Conservation (phyloP, 305 asterid species). For the Stenogyne calaminthoides region DNA sequence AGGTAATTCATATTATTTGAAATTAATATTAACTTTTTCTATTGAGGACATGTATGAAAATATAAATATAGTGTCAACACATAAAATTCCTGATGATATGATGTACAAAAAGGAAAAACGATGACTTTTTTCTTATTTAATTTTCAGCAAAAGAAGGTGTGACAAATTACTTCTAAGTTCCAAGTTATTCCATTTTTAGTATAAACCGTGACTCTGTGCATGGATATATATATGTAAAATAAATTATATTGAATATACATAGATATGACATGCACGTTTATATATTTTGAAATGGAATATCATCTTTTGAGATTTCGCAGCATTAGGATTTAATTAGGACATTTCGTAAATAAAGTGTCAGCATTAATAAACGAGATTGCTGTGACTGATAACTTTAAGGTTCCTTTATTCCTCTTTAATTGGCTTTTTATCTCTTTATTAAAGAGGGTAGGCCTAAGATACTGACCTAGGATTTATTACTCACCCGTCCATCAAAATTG, state of each 20-base stretch:
- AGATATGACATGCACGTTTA: conserved; percentile 14
- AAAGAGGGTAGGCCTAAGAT: conserved; percentile 33
- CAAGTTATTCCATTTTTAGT: background rate
- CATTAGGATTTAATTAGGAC: background rate
- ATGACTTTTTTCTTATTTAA: too few relatives aligned
- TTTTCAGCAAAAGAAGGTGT: background rate
- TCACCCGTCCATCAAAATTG: too few relatives aligned
- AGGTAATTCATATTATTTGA: too few relatives aligned
- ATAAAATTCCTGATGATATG: too few relatives aligned
- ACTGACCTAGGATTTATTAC: background rate
- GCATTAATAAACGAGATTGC: conserved; percentile 6
- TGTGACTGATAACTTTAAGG: conserved; percentile 19
- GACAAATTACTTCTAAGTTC: background rate
- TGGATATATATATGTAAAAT: background rate
- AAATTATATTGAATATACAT: background rate
- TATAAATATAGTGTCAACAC: background rate
- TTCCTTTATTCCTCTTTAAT: conserved; percentile 22
- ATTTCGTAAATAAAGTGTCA: conserved; percentile 14
- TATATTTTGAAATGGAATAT: conserved; percentile 18
- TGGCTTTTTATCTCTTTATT: conserved; percentile 9
- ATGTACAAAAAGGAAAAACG: too few relatives aligned
- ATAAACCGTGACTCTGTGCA: background rate
- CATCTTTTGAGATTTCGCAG: background rate
- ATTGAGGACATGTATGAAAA: too few relatives aligned
- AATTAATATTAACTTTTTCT: too few relatives aligned